Base-by-base conservation (phyloP, 495 filamentous ascomycete species). In the Hyaloscypha finlandica region DNA sequence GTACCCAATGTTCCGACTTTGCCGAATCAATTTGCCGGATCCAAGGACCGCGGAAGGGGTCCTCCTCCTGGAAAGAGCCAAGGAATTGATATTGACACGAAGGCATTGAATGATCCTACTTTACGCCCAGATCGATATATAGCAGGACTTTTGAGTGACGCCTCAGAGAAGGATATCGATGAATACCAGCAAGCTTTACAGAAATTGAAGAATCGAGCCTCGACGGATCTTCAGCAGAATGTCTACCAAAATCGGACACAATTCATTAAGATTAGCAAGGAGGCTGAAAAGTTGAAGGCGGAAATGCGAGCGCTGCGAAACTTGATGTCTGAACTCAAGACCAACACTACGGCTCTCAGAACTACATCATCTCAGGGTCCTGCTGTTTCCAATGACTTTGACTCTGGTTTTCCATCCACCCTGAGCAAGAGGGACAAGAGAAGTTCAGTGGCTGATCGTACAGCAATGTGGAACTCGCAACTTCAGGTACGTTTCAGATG, bases 191-290 rank as follows among this genome's bases (percentile, higher is more conserved):
- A 80, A 52, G 86, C 85, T 12, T 80, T 99, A 39, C 85, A 87
- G 68, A 92, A 92, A 73, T 81, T 94, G 57, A 92, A 94, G 73
- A 88, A 87, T 68, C 86, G 92, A 42, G 94, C 93, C 1, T 93
- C 93, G 3, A 88, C 88, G 35, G 93, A 98, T 72, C 83, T 99
- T 11, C 96, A 98, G 73, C 91, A 96, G 72, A 99, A 93, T 80
- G 92, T 99, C 37, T 97, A 94, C 77, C 93, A 97, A 74, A 99
- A 99, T 77, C 89, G 95, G 55, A 97, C 93, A 0, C 94, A 98
- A 72, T 99, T 99, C 78, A 97, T 99, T 81, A 94, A 96, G 72
- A 98, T 99, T 77, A 97, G 92, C 76, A 95, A 97, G 79, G 96
- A 99, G 78, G 96, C 96, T 3, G 95, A 99, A 73, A 97, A 97